Percentiles rank a stretch among this genome's conserved stretches.
Evolutionary conservation across 1,284 basidiomycete genomes (phyloP).

Genomic region (Exobasidium rhododendri): DNA sequence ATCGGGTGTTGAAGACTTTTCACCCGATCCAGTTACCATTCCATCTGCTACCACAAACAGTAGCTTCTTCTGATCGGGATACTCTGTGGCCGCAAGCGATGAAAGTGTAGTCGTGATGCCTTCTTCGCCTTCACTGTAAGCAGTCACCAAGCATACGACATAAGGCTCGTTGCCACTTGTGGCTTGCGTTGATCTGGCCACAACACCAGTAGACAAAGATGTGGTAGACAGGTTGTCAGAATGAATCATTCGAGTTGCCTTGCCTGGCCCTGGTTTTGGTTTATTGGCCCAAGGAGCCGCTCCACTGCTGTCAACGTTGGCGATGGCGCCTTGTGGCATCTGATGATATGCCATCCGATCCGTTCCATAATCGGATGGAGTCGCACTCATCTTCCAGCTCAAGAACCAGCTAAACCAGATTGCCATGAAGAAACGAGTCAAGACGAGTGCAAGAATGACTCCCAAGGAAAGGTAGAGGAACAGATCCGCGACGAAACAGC

Average conservation of each 20-base stretch:
- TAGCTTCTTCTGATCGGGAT: slow-evolving; percentile 86
- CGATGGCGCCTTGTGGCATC: slow-evolving; percentile 89
- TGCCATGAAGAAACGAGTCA: slow-evolving; percentile 92
- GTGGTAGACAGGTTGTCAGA: slow-evolving; percentile 14
- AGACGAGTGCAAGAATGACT: slow-evolving; percentile 83
- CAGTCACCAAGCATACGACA: slow-evolving; percentile 90
- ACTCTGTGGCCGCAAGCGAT: slow-evolving; percentile 82
- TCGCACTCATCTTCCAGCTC: slow-evolving; percentile 63
- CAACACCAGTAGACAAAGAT: not conserved
- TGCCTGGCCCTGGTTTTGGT: slow-evolving; percentile 32
- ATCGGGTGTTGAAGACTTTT: slow-evolving; percentile 91
- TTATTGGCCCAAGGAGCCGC: slow-evolving; percentile 77
- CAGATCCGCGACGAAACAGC: slow-evolving; percentile 85
- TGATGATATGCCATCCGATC: slow-evolving; percentile 84
- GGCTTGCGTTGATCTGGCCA: slow-evolving; percentile 22
- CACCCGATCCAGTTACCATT: slow-evolving; percentile 96
- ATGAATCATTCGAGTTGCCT: slow-evolving; percentile 25
- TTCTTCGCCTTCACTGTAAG: slow-evolving; percentile 94
- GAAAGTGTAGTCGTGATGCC: slow-evolving; percentile 87
- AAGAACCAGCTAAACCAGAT: slow-evolving; percentile 96
- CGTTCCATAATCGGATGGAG: slow-evolving; percentile 16
- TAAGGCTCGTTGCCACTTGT: slow-evolving; percentile 68
- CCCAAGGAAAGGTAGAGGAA: slow-evolving; percentile 88
- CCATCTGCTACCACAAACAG: slow-evolving; percentile 95
- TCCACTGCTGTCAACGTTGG: slow-evolving; percentile 79